Percentiles rank a stretch among this genome's conserved stretches.
Conservation (phyloP, 2,329 filamentous ascomycete species). For the Thelonectria rubi region DNA sequence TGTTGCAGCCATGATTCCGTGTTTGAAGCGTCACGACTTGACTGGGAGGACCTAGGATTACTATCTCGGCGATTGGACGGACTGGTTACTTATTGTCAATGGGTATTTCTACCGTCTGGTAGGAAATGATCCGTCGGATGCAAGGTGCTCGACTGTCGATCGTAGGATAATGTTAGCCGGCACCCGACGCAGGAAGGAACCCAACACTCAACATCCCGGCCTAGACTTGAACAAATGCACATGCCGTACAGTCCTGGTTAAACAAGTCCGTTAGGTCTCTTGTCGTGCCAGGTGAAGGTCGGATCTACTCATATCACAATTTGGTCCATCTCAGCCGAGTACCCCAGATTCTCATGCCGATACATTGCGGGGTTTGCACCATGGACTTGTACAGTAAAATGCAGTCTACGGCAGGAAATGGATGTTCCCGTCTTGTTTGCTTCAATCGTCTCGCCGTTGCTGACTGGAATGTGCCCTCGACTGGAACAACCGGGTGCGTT, state of each 20-base stretch:
- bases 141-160: neutral
- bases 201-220: neutral
- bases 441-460: neutral
- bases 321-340: too few relatives aligned
- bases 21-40: neutral
- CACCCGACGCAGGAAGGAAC: neutral
- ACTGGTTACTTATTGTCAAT: too few relatives aligned
- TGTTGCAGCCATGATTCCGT: constrained; percentile 6
- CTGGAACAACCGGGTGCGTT: neutral
- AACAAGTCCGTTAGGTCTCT: constrained; percentile 13
- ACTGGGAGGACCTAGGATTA: too few relatives aligned
- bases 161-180: constrained; percentile 20
- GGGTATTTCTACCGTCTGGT: too few relatives aligned
- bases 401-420: neutral
- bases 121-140: too few relatives aligned
- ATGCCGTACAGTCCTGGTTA: constrained; percentile 1
- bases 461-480: neutral
- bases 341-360: neutral
- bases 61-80: too few relatives aligned
- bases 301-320: too few relatives aligned
- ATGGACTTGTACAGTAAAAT: too few relatives aligned
- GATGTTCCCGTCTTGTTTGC: neutral
- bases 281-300: neutral
- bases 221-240: neutral
- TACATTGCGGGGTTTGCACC: neutral